Base-by-base conservation (phyloP, 108 stramenopile species). In the Cyclotella cryptica region DNA sequence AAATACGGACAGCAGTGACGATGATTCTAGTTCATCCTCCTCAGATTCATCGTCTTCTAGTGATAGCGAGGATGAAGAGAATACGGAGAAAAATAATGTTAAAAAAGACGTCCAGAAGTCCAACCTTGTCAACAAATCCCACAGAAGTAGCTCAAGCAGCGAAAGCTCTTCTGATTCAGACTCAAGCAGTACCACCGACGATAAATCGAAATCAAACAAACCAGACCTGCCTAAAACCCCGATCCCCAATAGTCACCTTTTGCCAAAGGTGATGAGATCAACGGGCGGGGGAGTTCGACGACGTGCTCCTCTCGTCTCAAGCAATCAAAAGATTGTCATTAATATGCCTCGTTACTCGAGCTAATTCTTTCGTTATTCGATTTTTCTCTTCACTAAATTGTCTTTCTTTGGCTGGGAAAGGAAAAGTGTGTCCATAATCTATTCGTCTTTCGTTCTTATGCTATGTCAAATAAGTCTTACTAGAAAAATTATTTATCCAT, bases 151-250 rank as follows among this genome's bases (percentile, higher is more conserved):
- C 55, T 57, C 55, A 24, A 68, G 67, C 49, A 52, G 67, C 29
- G 22, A 28, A 28, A 68, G 67, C 22, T 68, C 67, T 1, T 68
- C 67, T 28, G 67, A 68, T 68, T 68, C 67, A 6, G 67, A 68
- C 46, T 68, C 67, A 52, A 68, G 67, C 29, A 68, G 67, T 44
- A 52, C 14, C 29, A 51, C 28, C 19, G 49, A 68, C 30, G 49
- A 68, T 26, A 43, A 65, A 5, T 24, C 43, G 10, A 14, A 45
- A 22, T 1, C 60, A 14, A 39, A 61, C 13, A 9, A 30, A 10
- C 29, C 30, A 39, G 30, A 35, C 13, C 3, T 3, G 22, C 44
- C 64, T 24, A 26, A 13, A 27, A 52, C 67, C 3, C 67, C 67
- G 30, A 68, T 51, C 15, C 46, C 46, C 29, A 68, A 51, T 39